Conservation (phyloP, 2,329 filamentous ascomycete species). For the Echinosphaeria canescens region DNA sequence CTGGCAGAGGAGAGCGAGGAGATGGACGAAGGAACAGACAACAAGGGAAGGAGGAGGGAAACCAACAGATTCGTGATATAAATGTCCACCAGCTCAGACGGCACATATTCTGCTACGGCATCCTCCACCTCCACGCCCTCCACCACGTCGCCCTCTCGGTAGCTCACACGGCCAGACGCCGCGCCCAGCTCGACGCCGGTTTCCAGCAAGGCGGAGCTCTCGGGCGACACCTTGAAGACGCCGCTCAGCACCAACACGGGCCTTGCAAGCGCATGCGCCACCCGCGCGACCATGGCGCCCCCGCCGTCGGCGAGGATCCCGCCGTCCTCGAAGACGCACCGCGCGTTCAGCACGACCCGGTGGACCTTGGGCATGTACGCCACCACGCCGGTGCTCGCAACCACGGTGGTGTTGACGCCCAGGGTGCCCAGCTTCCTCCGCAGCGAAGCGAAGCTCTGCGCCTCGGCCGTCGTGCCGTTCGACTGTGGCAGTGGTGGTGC, state of each 20-base stretch:
- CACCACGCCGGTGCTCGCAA: constrained; percentile 71
- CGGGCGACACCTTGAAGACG: constrained; percentile 83
- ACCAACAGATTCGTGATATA: constrained; percentile 18
- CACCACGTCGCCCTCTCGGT: constrained; percentile 60
- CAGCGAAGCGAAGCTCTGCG: constrained; percentile 24
- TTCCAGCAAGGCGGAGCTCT: constrained; percentile 68
- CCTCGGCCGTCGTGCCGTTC: neutral
- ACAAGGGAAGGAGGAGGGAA: too few relatives aligned
- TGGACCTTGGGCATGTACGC: constrained; percentile 90
- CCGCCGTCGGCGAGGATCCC: constrained; percentile 69
- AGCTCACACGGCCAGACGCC: constrained; percentile 53
- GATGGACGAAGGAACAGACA: neutral
- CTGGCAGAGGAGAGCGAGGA: neutral
- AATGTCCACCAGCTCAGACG: constrained; percentile 8
- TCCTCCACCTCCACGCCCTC: constrained; percentile 33
- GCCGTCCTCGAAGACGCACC: constrained; percentile 74
- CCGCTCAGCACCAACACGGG: constrained; percentile 79
- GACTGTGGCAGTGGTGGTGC: too few relatives aligned
- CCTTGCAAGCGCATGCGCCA: constrained; percentile 61
- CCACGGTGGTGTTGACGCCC: constrained; percentile 64
- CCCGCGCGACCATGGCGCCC: constrained; percentile 63
- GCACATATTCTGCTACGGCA: constrained; percentile 8
- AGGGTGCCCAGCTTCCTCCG: constrained; percentile 57
- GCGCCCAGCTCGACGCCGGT: constrained; percentile 74
- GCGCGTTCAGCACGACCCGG: constrained; percentile 81